phyloP scores from a whole-genome alignment of 1,284 basidiomycete species.

The Tetrapyrgos nigripes region DNA sequence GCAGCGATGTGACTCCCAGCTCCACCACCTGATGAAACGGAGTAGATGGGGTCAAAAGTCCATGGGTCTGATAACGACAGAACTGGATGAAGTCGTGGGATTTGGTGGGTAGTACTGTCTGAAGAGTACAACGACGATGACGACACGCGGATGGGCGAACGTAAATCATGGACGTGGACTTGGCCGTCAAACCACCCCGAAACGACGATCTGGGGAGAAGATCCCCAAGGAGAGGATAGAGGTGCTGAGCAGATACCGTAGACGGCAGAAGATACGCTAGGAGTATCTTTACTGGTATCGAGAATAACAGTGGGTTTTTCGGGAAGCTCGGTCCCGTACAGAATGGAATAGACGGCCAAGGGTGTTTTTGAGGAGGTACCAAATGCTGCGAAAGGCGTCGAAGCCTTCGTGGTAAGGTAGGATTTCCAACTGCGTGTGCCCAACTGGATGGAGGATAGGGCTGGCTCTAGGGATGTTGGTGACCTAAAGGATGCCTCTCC shows the following conservation, averaged over 20 bases:
- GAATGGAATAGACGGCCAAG: constrained; percentile 60
- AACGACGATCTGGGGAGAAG: constrained; percentile 73
- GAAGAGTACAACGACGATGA: neutral
- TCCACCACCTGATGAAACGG: constrained; percentile 73
- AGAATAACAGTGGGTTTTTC: constrained; percentile 54
- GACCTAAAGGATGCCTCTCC: constrained; percentile 53
- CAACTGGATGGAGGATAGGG: constrained; percentile 46
- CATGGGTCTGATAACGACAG: constrained; percentile 68
- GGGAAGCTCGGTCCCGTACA: constrained; percentile 47
- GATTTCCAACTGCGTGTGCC: constrained; percentile 64
- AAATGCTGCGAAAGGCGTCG: constrained; percentile 68
- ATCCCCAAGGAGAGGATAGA: constrained; percentile 64
- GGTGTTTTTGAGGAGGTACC: constrained; percentile 67
- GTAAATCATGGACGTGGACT: constrained; percentile 75
- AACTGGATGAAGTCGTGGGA: constrained; percentile 53
- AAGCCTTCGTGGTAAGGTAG: constrained; percentile 55
- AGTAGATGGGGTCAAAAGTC: constrained; percentile 75
- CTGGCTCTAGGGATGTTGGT: constrained; percentile 33
- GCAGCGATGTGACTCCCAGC: constrained; percentile 68
- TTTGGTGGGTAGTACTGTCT: neutral
- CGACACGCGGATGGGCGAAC: constrained; percentile 27
- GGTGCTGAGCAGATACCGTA: constrained; percentile 72
- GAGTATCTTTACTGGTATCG: constrained; percentile 27
- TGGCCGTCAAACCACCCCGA: constrained; percentile 82
- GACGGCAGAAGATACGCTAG: constrained; percentile 62